Evolutionary conservation across 1,284 basidiomycete genomes (phyloP).

Genomic region (Leccinum pallidistipes): DNA sequence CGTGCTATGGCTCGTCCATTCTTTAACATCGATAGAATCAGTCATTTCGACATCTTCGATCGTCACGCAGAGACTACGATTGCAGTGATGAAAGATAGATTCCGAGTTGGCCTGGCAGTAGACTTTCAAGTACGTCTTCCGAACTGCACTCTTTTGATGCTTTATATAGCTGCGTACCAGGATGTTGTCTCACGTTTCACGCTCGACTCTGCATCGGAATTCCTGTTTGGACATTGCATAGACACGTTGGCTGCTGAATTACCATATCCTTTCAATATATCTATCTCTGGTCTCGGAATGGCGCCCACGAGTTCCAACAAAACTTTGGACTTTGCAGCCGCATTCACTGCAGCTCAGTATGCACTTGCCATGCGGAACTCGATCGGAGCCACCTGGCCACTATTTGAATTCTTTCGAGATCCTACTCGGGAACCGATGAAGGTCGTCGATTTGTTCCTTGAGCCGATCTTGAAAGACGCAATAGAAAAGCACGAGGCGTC

Average conservation of each 20-base stretch:
- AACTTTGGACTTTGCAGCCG: slow-evolving; percentile 36
- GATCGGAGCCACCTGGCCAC: slow-evolving; percentile 41
- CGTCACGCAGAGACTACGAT: slow-evolving; percentile 40
- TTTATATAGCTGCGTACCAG: slow-evolving; percentile 20
- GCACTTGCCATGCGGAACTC: slow-evolving; percentile 32
- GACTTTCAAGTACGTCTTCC: slow-evolving; percentile 41
- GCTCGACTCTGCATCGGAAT: slow-evolving; percentile 44
- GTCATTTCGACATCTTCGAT: slow-evolving; percentile 49
- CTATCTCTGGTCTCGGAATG: background rate
- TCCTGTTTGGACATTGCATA: slow-evolving; percentile 41
- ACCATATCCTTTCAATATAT: slow-evolving; percentile 32
- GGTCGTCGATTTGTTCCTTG: slow-evolving; percentile 39
- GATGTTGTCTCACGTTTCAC: slow-evolving; percentile 46
- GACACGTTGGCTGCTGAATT: slow-evolving; percentile 30
- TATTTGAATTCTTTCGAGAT: slow-evolving; percentile 40
- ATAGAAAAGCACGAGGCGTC: slow-evolving; percentile 32
- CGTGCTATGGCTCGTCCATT: slow-evolving; percentile 48
- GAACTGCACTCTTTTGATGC: background rate
- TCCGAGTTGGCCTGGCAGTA: slow-evolving; percentile 36
- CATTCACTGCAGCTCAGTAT: slow-evolving; percentile 37
- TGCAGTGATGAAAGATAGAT: slow-evolving; percentile 36
- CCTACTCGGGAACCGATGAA: slow-evolving; percentile 37
- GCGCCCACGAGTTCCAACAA: slow-evolving; percentile 6
- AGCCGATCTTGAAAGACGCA: slow-evolving; percentile 34
- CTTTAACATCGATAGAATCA: slow-evolving; percentile 45